Base-by-base conservation (phyloP, 306 rosid species). In the Fagus sylvatica region DNA sequence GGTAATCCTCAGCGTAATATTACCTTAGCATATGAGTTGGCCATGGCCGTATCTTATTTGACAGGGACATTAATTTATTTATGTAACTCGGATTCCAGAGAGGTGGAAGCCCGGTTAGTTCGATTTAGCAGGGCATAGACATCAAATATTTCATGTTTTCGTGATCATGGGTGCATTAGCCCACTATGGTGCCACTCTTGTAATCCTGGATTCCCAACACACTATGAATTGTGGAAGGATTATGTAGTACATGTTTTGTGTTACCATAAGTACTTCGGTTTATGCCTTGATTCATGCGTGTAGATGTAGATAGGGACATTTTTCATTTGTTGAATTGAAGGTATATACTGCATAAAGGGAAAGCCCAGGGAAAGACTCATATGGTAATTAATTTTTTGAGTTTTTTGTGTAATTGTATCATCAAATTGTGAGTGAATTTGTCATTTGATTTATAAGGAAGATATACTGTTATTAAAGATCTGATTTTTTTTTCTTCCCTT, bases 41-140 rank as follows among this genome's bases (percentile, higher is more conserved):
- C 82, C 60, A 95, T 95, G 99, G 98, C 97, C 0, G 74, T 90
- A 0, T 91, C 91, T 79, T 95, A 93, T 73, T 68, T 95, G 68
- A 86, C 85, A 5, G 98, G 99, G 66, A 84, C 98, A 0, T 78
- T n/a, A n/a, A n/a, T n/a, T 85, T 46, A 87, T 95, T 80, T 95
- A 93, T 73, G 95, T 91, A 4, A 82, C 86, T 2, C 79, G 99
- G 59, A 74, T 95, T 40, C 99, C 99, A 0, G 99, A 95, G 81
- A 80, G 98, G 74, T 93, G 96, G 93, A 84, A 51, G 76, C 99
- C 99, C 0, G 98, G 98, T 2, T 87, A 93, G 91, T 95, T 95
- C 68, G 98, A 95, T 70, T 70, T 95, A 69, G 98, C 97, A 0
- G 99, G 99, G 2, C 99, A 95, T 53, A 95, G 99, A 70, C 99